A percentile compares a stretch with the other conserved stretches of the same genome.
phyloP scores from a whole-genome alignment of 306 rosid species.

The Cucumis melo region DNA sequence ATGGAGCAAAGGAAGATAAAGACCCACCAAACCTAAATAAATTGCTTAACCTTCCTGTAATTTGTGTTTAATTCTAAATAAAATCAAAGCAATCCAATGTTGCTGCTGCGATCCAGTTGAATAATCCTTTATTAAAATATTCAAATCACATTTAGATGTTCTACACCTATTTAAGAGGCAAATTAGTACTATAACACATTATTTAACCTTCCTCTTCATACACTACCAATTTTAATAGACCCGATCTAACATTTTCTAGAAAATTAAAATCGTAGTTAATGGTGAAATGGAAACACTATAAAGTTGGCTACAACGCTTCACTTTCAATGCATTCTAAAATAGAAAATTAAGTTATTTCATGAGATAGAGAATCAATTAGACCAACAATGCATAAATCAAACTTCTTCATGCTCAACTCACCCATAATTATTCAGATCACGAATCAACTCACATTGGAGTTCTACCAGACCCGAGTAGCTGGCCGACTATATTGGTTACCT shows the following conservation, averaged over 20 bases:
- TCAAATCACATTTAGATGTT: no score
- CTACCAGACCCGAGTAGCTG: slow-evolving; percentile 13
- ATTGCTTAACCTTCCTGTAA: no score
- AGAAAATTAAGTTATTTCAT: background rate
- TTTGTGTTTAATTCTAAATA: no score
- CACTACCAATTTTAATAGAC: background rate
- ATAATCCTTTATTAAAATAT: no score
- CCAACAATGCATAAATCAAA: background rate
- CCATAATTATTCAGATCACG: background rate
- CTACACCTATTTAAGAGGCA: no score
- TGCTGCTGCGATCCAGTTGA: no score
- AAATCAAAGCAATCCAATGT: no score
- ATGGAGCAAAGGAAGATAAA: no score
- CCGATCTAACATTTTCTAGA: background rate
- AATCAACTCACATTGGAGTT: slow-evolving; percentile 3
- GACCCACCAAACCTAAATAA: no score
- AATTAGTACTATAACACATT: background rate
- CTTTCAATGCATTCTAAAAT: no score
- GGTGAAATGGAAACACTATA: background rate
- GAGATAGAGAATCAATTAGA: background rate
- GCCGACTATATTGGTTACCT: slow-evolving; percentile 13
- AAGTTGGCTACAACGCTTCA: background rate
- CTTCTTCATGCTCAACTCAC: background rate
- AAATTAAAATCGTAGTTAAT: background rate
- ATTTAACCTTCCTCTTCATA: background rate